Base-by-base conservation (phyloP, 352 stramenopile species). In the Pythium aphanidermatum region DNA sequence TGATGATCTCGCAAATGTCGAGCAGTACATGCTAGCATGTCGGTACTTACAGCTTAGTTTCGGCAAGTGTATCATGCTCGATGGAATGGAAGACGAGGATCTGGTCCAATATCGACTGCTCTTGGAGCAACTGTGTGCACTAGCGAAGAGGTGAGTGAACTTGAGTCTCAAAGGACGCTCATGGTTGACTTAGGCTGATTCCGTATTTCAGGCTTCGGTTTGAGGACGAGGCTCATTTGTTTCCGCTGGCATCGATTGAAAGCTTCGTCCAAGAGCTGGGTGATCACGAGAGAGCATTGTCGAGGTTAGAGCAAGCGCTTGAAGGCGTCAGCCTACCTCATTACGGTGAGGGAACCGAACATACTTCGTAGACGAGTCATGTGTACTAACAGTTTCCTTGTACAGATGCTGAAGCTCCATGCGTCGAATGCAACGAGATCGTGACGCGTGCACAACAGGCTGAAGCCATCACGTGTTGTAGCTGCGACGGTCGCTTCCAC, bases 211-310 rank as follows among this genome's bases (percentile, higher is more conserved):
- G 72, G 17, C 52, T 73, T 32, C 30, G 58, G 11, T 86, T 86
- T 34, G 70, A 86, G 38, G 77, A 89, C 23, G 74, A 89, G 55
- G 59, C 63, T 16, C 74, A 89, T 40, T 59, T 89, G 13, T 86
- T 73, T 35, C 72, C 77, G 9, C 56, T 89, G 16, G 63, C 59
- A 20, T 70, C 60, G 1, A 25, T 84, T 4, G 39, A 66, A 14
- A 46, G 51, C 2, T 74, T 86, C 34, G 39, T 75, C 21, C 9
- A 19, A 0, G 31, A 31, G 17, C 40, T 84, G 2, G 46, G 63
- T n/a, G 27, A 41, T 14, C 60, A 71, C 36, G 70, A 80, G 24
- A 19, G 56, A 12, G 49, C 42, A 26, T 33, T 83, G 10, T 20
- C 46, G 30, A 52, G 39, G 24, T 61, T 85, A 14, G 68, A 87